phyloP scores from a whole-genome alignment of 2,329 filamentous ascomycete genomes.

The Macrophomina pseudophaseolina region DNA sequence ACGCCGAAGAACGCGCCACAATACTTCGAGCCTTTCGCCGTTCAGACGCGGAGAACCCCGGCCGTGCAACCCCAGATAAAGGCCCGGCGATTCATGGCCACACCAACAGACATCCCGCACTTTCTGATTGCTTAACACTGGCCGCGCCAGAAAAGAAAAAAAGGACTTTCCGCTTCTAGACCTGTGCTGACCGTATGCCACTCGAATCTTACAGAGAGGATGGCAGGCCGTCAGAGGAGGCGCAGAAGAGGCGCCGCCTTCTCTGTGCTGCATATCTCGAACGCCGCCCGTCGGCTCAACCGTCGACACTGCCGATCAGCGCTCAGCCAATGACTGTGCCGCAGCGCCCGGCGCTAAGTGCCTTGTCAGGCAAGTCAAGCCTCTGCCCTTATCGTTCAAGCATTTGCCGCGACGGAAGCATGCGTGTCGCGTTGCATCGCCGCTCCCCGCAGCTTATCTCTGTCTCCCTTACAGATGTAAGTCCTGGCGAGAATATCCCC shows the following conservation, averaged over 20 bases:
- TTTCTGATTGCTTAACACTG: too few relatives aligned
- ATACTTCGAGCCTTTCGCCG: constrained; percentile 1
- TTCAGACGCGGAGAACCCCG: constrained; percentile 14
- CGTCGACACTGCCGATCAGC: background rate
- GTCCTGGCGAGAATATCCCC: background rate
- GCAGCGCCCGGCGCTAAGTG: background rate
- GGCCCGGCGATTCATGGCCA: background rate
- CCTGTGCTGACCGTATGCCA: too few relatives aligned
- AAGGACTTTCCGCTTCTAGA: background rate
- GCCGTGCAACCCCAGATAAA: constrained; percentile 19
- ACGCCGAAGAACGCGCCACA: constrained; percentile 10
- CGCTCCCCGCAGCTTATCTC: background rate
- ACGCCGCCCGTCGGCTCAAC: constrained; percentile 3
- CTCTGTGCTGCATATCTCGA: background rate
- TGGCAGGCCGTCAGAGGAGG: background rate
- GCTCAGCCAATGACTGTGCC: background rate
- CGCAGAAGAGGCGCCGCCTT: background rate
- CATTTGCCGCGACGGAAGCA: background rate
- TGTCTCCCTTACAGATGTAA: background rate
- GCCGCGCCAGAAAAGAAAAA: too few relatives aligned
- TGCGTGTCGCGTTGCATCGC: constrained; percentile 3
- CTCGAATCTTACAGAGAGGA: background rate
- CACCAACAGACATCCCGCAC: background rate
- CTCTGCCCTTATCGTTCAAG: background rate
- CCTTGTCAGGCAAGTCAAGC: constrained; percentile 17